Conservation (phyloP, 805 yeast genomes). For the Geotrichum ghanense region DNA sequence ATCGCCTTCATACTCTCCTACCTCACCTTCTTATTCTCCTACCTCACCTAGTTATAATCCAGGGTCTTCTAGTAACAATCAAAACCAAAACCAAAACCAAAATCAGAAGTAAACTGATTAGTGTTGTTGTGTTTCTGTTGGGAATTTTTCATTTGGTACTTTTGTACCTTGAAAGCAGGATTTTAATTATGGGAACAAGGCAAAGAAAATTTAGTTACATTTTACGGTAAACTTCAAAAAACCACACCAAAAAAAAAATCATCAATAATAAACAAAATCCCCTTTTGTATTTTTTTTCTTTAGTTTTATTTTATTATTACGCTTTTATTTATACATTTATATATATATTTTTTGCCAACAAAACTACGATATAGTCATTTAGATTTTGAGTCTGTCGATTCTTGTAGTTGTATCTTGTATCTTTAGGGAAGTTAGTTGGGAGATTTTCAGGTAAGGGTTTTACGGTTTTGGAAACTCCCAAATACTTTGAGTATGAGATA, state of each 20-base stretch:
- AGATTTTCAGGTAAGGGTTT: too few relatives aligned
- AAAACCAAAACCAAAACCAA: too few relatives aligned
- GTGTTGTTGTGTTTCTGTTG: not conserved
- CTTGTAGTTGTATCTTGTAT: too few relatives aligned
- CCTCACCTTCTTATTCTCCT: constrained; percentile 53
- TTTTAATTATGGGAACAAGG: too few relatives aligned
- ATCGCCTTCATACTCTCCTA: constrained; percentile 37
- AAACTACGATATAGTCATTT: too few relatives aligned
- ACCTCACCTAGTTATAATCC: constrained; percentile 50
- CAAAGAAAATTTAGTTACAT: too few relatives aligned
- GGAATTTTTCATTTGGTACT: not conserved
- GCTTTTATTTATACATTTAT: not conserved
- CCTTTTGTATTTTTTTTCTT: not conserved
- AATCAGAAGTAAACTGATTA: constrained; percentile 1
- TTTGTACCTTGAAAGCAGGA: not conserved
- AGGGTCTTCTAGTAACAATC: not conserved
- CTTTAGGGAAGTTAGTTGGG: too few relatives aligned
- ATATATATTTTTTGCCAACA: too few relatives aligned
- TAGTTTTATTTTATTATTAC: not conserved
- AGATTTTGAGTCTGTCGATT: too few relatives aligned
- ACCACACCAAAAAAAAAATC: not conserved
- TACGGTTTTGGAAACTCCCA: too few relatives aligned
- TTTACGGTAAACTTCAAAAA: not conserved
- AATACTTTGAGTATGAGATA: too few relatives aligned
- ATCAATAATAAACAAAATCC: too few relatives aligned